Percentiles rank a stretch among this genome's conserved stretches.
Conservation (phyloP, 2,329 filamentous ascomycete species). For the Penicillium sp. region DNA sequence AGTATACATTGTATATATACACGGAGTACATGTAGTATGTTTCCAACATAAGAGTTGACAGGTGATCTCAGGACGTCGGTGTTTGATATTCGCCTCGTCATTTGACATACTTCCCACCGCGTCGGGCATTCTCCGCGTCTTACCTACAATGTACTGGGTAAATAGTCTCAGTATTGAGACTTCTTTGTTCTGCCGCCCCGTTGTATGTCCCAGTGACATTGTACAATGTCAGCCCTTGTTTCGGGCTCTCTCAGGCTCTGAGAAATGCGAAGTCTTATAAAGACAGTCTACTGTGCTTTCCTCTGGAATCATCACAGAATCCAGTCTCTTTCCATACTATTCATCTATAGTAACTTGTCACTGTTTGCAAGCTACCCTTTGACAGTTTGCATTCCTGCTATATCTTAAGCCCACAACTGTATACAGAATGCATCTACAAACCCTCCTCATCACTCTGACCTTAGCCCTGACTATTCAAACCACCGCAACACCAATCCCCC, state of each 20-base stretch:
- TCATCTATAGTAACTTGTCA: no score
- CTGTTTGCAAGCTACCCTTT: no score
- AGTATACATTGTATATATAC: no score
- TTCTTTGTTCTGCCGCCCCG: neutral
- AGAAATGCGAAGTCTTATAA: slow-evolving; percentile 7
- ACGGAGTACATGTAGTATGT: no score
- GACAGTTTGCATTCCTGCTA: no score
- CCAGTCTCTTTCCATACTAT: neutral
- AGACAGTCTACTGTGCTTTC: neutral
- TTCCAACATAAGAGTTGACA: neutral
- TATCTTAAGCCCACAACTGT: neutral
- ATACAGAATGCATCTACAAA: slow-evolving; percentile 5
- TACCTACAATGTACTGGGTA: neutral
- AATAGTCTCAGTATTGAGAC: neutral
- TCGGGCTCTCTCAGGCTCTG: neutral
- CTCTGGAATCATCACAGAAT: neutral
- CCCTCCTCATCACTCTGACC: slow-evolving; percentile 15
- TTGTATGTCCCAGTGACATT: slow-evolving; percentile 1
- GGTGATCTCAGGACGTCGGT: neutral
- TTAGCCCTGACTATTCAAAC: slow-evolving; percentile 11
- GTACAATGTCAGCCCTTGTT: slow-evolving; percentile 4
- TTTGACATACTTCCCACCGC: slow-evolving; percentile 7
- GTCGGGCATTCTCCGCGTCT: slow-evolving; percentile 12
- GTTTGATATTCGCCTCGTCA: neutral
- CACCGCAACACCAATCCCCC: slow-evolving; percentile 13